Base-by-base conservation (phyloP, 2,329 filamentous ascomycete species). In the Sarocladium oryzae region DNA sequence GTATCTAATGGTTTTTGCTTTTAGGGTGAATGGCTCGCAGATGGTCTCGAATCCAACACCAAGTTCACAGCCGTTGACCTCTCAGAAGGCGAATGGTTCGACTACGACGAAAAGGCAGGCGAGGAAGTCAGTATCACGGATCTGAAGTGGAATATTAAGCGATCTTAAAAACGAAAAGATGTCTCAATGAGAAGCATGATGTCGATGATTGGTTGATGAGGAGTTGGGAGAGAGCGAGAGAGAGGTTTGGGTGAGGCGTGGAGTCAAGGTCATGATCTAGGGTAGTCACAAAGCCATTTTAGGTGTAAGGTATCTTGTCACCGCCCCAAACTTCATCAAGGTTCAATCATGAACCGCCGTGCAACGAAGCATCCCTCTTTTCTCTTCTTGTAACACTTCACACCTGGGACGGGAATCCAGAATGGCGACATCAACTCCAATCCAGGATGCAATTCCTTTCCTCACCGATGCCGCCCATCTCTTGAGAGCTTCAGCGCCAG, bases 91-190 rank as follows among this genome's bases (percentile, higher is more conserved):
- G 93, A 99, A 61, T 99, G 93, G 93, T 99, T 87, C 68, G 92
- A 97, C 60, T 99, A 97, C 62, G 91, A 97, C 59, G 91, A 97
- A 70, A 96, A 97, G 74, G 79, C 88, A 1, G 79, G 85, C 1
- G 89, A 95, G 48, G 91, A 97, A 68, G 91, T 96, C 43, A 93
- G 88, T 67, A 90, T 96, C 66, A 92, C 89, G 65, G 88, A 93
- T 26, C 68, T 96, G 51, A 88, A 81, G 55, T 99, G 90, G 89
- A 85, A 90, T 58, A 86, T 99, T 58, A 48, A 48, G 26, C 43
- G 43, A 20, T 48, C 43, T 8, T 43, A 43, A 23, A 4, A 15
- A 18, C 33, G 9, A n/a, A n/a, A n/a, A n/a, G n/a, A n/a, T n/a
- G n/a, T 10, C 18, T 5, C 37, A 24, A 41, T 9, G 23, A n/a